phyloP scores from a whole-genome alignment of 768 basidiomycete species.

The Coprinellus aureogranulatus region DNA sequence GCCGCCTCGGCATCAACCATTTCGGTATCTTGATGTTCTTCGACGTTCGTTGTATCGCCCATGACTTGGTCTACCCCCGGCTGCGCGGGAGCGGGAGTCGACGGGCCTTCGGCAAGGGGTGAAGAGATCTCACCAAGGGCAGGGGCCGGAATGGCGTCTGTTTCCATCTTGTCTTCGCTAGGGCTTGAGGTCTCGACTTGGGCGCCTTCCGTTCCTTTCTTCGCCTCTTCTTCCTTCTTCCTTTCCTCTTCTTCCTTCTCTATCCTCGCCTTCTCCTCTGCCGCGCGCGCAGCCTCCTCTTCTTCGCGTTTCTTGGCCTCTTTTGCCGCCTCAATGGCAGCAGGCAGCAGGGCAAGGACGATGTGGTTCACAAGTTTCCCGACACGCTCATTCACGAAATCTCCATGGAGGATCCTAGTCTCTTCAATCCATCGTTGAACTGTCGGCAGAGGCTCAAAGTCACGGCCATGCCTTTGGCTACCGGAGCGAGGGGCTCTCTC shows the following conservation, averaged over 20 bases:
- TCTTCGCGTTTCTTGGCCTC: constrained; percentile 57
- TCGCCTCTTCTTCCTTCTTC: constrained; percentile 29
- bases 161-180: constrained; percentile 5
- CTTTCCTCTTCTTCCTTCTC: constrained; percentile 31
- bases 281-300: constrained; percentile 44
- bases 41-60: constrained; percentile 3
- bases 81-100: too few species aligned
- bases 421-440: constrained; percentile 89
- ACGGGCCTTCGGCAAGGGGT: neutral
- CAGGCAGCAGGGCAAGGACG: constrained; percentile 71
- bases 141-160: constrained; percentile 1
- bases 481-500: constrained; percentile 50
- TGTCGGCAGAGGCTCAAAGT: constrained; percentile 78
- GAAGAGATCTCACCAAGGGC: neutral
- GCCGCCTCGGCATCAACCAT: constrained; percentile 1
- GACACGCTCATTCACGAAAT: constrained; percentile 66
- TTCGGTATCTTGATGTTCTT: neutral
- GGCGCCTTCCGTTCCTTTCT: constrained; percentile 32
- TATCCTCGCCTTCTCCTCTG: constrained; percentile 36
- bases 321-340: constrained; percentile 65
- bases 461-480: constrained; percentile 48
- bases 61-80: constrained; percentile 1
- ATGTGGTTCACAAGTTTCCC: constrained; percentile 70
- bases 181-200: constrained; percentile 25
- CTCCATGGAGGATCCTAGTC: constrained; percentile 75